Percentiles rank a stretch among this genome's conserved stretches.
These are phyloP conservation scores for Globisporangium alternatum DNA, from an alignment of 352 stramenopile genomes.

Conservation along the genomic window DNA sequence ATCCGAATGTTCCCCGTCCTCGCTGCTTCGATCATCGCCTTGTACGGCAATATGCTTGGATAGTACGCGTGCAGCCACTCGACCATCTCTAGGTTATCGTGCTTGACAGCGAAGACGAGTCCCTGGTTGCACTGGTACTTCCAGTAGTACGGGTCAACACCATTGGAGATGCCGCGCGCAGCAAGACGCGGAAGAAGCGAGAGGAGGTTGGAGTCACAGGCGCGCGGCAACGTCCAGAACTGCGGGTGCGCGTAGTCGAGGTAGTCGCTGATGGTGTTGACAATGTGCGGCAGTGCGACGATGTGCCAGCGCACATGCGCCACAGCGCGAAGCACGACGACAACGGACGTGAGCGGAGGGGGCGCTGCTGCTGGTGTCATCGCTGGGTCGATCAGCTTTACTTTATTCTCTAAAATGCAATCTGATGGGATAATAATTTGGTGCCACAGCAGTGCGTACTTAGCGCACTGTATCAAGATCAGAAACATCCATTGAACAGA, in stretches of 20 bases:
- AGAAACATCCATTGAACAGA: too few relatives aligned
- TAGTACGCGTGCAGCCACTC: conserved; percentile 1
- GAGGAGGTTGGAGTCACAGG: background rate
- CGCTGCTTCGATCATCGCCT: background rate
- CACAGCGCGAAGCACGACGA: background rate
- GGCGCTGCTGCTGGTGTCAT: too few relatives aligned
- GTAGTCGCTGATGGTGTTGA: background rate
- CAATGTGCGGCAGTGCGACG: background rate
- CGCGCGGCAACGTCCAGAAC: background rate
- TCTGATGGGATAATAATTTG: too few relatives aligned
- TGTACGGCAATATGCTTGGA: background rate
- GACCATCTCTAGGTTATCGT: background rate
- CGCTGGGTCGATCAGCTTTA: too few relatives aligned
- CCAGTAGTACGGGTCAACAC: background rate
- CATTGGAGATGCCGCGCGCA: background rate
- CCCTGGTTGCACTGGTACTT: background rate
- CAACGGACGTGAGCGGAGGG: background rate
- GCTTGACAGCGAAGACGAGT: background rate
- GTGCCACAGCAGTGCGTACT: too few relatives aligned
- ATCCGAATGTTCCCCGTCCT: background rate
- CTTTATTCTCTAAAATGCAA: too few relatives aligned
- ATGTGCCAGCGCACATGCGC: background rate
- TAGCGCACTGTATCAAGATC: too few relatives aligned
- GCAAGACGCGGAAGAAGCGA: background rate
- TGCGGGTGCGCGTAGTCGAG: background rate